Evolutionary conservation across 768 basidiomycete species (phyloP).

Genomic region (Phylloporus rhodoxanthus): DNA sequence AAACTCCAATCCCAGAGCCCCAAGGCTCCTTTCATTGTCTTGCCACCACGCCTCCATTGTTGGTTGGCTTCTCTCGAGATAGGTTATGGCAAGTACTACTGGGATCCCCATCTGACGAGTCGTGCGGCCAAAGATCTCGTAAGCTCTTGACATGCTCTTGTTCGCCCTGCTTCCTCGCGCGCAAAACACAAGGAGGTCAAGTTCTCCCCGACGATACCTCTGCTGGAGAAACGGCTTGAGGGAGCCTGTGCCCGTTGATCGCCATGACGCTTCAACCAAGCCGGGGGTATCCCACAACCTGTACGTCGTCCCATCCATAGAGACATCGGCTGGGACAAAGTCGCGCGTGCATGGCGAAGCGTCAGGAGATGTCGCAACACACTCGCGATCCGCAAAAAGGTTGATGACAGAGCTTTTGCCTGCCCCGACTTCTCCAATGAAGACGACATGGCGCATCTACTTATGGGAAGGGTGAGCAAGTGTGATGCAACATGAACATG

Average conservation of each 20-base stretch:
- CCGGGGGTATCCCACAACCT: slow-evolving; percentile 33
- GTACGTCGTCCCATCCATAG: slow-evolving; percentile 12
- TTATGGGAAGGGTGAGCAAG: slow-evolving; percentile 2
- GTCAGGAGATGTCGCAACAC: slow-evolving; percentile 25
- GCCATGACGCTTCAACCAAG: slow-evolving; percentile 10
- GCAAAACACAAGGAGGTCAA: slow-evolving; percentile 23
- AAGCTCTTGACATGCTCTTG: slow-evolving; percentile 8
- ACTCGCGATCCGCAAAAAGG: slow-evolving; percentile 25
- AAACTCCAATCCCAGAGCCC: slow-evolving; percentile 17
- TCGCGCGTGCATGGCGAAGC: slow-evolving; percentile 30
- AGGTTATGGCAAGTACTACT: slow-evolving; percentile 34
- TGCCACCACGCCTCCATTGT: slow-evolving; percentile 33
- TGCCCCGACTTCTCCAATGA: slow-evolving; percentile 31
- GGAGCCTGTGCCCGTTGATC: background rate
- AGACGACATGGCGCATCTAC: slow-evolving; percentile 29
- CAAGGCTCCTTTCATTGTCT: slow-evolving; percentile 17
- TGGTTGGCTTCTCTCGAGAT: slow-evolving; percentile 28
- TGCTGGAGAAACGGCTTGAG: slow-evolving; percentile 30
- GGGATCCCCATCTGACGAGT: slow-evolving; percentile 31
- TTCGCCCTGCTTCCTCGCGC: slow-evolving; percentile 15
- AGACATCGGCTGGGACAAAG: slow-evolving; percentile 18
- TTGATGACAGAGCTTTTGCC: too few species aligned
- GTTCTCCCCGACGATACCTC: slow-evolving; percentile 17
- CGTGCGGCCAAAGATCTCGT: slow-evolving; percentile 25
- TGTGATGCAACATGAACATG: background rate